phyloP scores from a whole-genome alignment of 257 asterid genomes.

The Eucommia ulmoides region DNA sequence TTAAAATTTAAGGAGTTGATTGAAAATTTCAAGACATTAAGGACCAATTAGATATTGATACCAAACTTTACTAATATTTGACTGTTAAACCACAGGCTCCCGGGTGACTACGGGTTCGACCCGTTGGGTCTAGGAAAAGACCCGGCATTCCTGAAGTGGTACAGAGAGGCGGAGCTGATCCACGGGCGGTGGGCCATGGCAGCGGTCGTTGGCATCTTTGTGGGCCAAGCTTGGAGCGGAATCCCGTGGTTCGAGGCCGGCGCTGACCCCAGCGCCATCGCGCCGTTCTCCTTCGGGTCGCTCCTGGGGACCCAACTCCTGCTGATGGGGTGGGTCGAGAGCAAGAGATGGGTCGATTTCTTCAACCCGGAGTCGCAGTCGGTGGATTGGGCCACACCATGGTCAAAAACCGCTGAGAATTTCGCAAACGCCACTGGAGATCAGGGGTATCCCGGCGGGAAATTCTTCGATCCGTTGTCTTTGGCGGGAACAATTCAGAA shows the following conservation, averaged over 20 bases:
- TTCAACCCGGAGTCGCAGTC: constrained; percentile 87
- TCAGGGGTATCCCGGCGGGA: constrained; percentile 94
- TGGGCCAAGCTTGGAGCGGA: constrained; percentile 93
- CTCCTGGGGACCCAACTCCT: constrained; percentile 91
- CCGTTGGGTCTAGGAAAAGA: constrained; percentile 93
- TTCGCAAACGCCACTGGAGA: constrained; percentile 83
- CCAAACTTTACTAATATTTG: background rate
- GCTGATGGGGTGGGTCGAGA: constrained; percentile 99
- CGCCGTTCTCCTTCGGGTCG: constrained; percentile 89
- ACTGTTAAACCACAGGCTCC: constrained; percentile 41
- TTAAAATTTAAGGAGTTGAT: background rate
- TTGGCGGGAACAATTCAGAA: constrained; percentile 52
- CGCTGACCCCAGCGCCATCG: constrained; percentile 87
- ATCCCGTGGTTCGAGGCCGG: constrained; percentile 96
- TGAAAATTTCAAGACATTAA: background rate
- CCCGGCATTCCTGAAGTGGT: constrained; percentile 95
- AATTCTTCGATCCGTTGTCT: constrained; percentile 72
- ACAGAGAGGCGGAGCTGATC: constrained; percentile 96
- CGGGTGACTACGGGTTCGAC: constrained; percentile 94
- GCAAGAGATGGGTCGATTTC: constrained; percentile 97
- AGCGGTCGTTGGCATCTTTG: constrained; percentile 84
- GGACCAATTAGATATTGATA: background rate
- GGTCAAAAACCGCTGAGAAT: constrained; percentile 81
- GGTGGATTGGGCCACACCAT: constrained; percentile 95
- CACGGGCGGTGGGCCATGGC: constrained; percentile 98